A percentile compares a stretch with the other conserved stretches of the same genome.
Evolutionary conservation across 2,329 filamentous ascomycete genomes (phyloP).

Genomic region (Aspergillus pseudoterreus): DNA sequence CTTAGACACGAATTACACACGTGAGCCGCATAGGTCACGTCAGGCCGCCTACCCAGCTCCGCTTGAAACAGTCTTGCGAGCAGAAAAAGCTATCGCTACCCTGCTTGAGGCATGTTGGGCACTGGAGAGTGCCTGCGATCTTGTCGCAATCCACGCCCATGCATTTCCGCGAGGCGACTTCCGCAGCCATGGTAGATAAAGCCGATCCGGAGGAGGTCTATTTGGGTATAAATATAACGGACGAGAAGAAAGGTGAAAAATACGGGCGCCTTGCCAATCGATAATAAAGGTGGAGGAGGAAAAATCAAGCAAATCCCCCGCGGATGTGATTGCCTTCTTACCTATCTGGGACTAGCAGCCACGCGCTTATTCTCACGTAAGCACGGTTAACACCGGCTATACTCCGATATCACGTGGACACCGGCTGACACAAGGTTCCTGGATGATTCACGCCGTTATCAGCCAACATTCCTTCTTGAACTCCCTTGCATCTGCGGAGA

Average conservation of each 20-base stretch:
- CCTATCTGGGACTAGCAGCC: neutral
- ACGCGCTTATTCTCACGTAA: neutral
- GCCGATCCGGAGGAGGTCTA: neutral
- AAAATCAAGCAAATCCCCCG: neutral
- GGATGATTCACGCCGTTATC: too few relatives aligned
- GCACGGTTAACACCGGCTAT: neutral
- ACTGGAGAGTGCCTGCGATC: slow-evolving; percentile 80
- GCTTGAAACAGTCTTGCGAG: slow-evolving; percentile 98
- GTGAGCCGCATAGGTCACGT: slow-evolving; percentile 23
- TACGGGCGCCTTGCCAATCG: neutral
- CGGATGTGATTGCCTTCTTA: neutral
- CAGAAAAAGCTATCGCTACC: slow-evolving; percentile 94
- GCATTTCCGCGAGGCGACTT: slow-evolving; percentile 52
- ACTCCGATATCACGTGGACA: neutral
- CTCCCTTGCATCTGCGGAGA: neutral
- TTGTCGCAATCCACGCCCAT: slow-evolving; percentile 80
- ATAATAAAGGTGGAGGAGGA: neutral
- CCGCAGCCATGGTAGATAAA: slow-evolving; percentile 23
- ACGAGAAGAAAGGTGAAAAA: neutral
- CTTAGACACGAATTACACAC: slow-evolving; percentile 4
- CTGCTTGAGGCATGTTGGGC: slow-evolving; percentile 89
- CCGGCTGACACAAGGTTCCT: neutral
- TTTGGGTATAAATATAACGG: neutral
- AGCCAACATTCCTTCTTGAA: neutral
- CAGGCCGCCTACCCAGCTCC: slow-evolving; percentile 77